Conservation (phyloP, 257 asterid species). For the Jacaranda mimosifolia region DNA sequence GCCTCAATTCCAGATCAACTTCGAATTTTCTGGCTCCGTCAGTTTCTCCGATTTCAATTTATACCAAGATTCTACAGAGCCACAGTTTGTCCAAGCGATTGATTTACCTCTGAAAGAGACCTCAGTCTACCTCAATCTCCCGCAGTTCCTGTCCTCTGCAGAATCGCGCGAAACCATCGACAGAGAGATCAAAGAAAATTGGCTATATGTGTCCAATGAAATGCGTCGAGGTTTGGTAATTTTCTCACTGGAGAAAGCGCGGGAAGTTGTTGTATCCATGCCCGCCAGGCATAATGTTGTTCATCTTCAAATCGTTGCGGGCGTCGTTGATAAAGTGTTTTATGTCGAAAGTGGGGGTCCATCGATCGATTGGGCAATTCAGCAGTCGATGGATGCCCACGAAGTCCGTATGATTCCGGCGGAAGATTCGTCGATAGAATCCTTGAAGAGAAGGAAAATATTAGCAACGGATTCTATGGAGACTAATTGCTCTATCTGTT, state of each 20-base stretch:
- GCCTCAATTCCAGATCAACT: not conserved
- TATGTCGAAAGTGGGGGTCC: not conserved
- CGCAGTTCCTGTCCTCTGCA: too few relatives aligned
- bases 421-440: not conserved
- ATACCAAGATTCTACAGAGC: not conserved
- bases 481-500: not conserved
- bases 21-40: not conserved
- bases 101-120: not conserved
- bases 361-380: not conserved
- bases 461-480: not conserved
- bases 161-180: not conserved
- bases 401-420: slow-evolving; percentile 24
- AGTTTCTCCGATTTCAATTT: not conserved
- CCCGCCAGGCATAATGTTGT: not conserved
- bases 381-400: too few relatives aligned
- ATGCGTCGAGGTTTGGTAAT: not conserved
- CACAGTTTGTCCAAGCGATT: not conserved
- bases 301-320: not conserved
- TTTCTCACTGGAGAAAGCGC: not conserved
- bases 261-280: not conserved
- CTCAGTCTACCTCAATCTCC: not conserved
- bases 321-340: not conserved
- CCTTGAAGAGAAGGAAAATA: not conserved
- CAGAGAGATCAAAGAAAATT: not conserved
- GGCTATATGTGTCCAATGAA: not conserved